Conservation (phyloP, 2,329 filamentous ascomycete species). For the Ceratocystis albifundus region DNA sequence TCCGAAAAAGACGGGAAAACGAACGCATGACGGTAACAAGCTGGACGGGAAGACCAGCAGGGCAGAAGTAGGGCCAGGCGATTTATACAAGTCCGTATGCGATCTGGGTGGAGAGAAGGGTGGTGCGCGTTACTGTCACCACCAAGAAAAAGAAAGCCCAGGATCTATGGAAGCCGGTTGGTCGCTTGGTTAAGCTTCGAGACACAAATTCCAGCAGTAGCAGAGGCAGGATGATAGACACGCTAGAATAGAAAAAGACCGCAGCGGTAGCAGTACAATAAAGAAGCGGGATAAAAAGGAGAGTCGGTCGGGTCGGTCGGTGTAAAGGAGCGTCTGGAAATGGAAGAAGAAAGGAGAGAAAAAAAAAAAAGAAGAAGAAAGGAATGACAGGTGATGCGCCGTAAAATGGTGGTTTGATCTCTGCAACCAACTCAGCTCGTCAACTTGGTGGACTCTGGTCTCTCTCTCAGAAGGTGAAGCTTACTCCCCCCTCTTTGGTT, state of each 20-base stretch:
- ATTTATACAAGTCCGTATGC: no score
- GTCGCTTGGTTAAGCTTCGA: neutral
- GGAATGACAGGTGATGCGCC: constrained; percentile 3
- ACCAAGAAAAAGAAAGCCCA: neutral
- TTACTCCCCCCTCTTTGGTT: neutral
- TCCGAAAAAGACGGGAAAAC: constrained; percentile 27
- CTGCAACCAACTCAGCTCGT: neutral
- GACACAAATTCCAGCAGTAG: neutral
- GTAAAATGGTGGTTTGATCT: neutral
- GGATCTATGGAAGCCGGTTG: neutral
- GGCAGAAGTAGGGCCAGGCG: neutral
- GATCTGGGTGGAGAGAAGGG: neutral
- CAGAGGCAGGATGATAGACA: neutral
- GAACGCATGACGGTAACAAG: constrained; percentile 20
- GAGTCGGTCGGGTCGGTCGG: neutral
- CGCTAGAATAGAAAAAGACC: neutral
- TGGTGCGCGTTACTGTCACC: neutral
- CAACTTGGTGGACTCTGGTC: neutral
- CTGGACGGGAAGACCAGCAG: neutral
- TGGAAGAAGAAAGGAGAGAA: neutral
- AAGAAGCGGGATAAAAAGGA: constrained; percentile 1
- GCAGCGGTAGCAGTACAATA: neutral
- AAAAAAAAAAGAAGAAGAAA: constrained; percentile 4
- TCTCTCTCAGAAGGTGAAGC: neutral
- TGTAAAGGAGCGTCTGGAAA: neutral